Evolutionary conservation across 352 stramenopile genomes (phyloP), one percentile per base, ranked within the genome.

Genomic region (Chrysophaeum taylorii): DNA sequence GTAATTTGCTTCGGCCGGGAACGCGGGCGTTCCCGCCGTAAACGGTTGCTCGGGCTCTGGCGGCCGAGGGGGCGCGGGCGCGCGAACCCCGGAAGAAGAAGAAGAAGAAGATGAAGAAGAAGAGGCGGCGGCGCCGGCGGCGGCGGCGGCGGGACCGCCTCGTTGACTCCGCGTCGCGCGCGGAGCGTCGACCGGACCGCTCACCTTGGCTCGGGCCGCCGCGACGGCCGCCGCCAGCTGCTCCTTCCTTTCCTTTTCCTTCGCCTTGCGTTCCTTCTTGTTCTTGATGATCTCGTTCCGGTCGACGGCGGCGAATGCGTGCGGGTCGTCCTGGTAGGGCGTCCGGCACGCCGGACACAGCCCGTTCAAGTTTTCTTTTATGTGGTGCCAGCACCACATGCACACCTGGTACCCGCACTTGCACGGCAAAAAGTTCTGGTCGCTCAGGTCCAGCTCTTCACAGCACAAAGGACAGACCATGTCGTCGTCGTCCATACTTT

Each of bases 301-400:
- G 35, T 45, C 37, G 12, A 54, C 41, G 63, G 63, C 86, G 62
- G 76, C 81, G 70, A 94, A 94, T 73, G 88, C 85, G 74, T 92
- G 85, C 21, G 90, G 80, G 82, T 95, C 84, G 81, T 98, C 91
- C 31, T 91, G 84, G 76, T 99, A 99, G 18, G 92, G 89, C 64
- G 89, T 92, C n/a, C 95, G 88, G 77, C 95, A 99, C 14, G 93
- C 94, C 14, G 95, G 95, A 81, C 95, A 99, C 12, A 97, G 82
- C 5, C 86, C 91, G 52, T 96, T 98, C 85, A 98, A 94, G 72
- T 96, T 94, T 78, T 98, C 96, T 82, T 96, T 96, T 78, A 99
- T 98, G 71, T 96, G 90, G 70, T 98, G 92, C 93, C 94, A 98
- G 82, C 95, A 99, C 94, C 95, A 99, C 76, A 98, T 95, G 86